Conservation (phyloP, 768 basidiomycete species). For the Lanmaoa rubissima region DNA sequence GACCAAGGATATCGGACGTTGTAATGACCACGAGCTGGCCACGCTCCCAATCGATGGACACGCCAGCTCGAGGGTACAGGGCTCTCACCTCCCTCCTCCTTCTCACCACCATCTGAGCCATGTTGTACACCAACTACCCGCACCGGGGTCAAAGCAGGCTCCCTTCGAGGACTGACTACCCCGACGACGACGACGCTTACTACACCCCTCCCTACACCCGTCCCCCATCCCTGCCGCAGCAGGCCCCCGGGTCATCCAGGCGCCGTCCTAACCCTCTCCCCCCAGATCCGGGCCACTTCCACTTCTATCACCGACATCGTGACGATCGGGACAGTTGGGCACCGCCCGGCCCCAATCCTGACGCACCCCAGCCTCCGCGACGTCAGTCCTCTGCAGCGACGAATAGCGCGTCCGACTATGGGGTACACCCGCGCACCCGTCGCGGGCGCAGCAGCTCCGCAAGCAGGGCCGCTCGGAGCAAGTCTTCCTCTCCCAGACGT, state of each 20-base stretch:
- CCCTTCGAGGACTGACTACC: conserved; percentile 8
- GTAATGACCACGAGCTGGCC: neutral
- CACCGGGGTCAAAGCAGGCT: neutral
- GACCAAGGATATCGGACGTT: too few relatives aligned
- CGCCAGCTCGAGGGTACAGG: neutral
- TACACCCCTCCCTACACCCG: conserved; percentile 13
- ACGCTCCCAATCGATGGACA: conserved; percentile 6
- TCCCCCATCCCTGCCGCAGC: conserved; percentile 1
- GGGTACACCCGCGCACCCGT: conserved; percentile 13
- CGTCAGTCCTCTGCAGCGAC: conserved; percentile 21
- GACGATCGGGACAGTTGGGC: conserved; percentile 22
- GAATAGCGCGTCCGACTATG: conserved; percentile 20
- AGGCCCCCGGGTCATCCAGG: conserved; percentile 8
- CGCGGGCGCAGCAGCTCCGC: conserved; percentile 21
- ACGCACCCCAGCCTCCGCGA: conserved; percentile 13
- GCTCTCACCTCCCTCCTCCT: neutral
- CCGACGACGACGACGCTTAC: conserved; percentile 17
- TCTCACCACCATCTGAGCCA: neutral
- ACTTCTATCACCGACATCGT: conserved; percentile 21
- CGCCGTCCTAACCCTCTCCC: conserved; percentile 13
- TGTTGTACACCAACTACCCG: conserved; percentile 4
- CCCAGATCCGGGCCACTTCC: conserved; percentile 6
- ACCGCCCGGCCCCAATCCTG: conserved; percentile 10
- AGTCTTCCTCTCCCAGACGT: conserved; percentile 23
- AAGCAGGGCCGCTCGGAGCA: conserved; percentile 12